Evolutionary conservation across 805 yeast genomes (phyloP).

Genomic region (Starmera quercuum): DNA sequence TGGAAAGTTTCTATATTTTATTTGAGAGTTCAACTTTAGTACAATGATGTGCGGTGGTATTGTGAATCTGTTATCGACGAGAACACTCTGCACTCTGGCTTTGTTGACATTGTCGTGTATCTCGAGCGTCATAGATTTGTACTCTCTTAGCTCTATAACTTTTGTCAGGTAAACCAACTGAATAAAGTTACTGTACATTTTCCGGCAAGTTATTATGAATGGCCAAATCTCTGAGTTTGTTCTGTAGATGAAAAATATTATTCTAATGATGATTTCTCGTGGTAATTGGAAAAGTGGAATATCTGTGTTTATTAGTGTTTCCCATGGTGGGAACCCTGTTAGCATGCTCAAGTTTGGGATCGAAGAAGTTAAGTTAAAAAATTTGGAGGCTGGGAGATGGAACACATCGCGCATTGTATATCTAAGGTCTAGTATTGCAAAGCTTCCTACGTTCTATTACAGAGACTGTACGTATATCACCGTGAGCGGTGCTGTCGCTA

Average conservation of each 20-base stretch:
- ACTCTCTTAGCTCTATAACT: conserved; percentile 4
- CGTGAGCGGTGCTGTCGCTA: too few relatives aligned
- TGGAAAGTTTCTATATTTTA: neutral
- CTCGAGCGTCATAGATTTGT: neutral
- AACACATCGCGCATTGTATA: too few relatives aligned
- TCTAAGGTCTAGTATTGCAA: too few relatives aligned
- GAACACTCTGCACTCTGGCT: neutral
- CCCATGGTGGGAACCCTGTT: too few relatives aligned
- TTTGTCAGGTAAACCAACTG: conserved; percentile 9
- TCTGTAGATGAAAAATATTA: conserved; percentile 5
- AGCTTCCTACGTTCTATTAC: too few relatives aligned
- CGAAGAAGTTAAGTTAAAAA: too few relatives aligned
- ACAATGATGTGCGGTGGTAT: neutral
- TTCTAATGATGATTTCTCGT: conserved; percentile 7
- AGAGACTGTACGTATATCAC: too few relatives aligned
- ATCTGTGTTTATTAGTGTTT: too few relatives aligned
- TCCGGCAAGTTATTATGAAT: conserved; percentile 7
- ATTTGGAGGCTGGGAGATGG: too few relatives aligned
- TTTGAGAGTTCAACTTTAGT: neutral
- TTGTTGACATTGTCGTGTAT: neutral
- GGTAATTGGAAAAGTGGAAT: conserved; percentile 8
- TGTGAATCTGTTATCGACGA: neutral
- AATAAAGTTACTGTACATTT: conserved; percentile 4
- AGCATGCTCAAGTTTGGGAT: too few relatives aligned
- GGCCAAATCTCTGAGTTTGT: conserved; percentile 4